A percentile compares a stretch with the other conserved stretches of the same genome.
Evolutionary conservation across 1,284 basidiomycete species (phyloP).

Genomic region (Apiotrichum domesticum): DNA sequence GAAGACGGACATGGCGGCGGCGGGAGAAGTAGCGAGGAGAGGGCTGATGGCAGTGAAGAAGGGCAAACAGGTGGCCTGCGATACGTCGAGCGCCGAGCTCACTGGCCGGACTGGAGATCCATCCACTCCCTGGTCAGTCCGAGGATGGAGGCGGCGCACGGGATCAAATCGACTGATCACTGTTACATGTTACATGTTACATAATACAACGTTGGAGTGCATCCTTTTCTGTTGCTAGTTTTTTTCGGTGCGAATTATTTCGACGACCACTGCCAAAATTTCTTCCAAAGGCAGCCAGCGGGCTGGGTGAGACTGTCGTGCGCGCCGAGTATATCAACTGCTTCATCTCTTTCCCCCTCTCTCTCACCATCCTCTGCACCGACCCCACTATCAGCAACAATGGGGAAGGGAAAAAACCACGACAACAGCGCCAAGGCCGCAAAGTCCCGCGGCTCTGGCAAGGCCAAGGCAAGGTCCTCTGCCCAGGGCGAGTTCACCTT

Average conservation of each 20-base stretch:
- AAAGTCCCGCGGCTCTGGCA: slow-evolving; percentile 25
- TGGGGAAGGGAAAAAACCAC: slow-evolving; percentile 48
- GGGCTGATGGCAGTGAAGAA: background rate
- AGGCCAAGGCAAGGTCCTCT: slow-evolving; percentile 29
- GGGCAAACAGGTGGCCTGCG: background rate
- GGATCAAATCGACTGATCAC: background rate
- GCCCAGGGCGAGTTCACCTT: slow-evolving; percentile 46
- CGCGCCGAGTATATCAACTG: background rate
- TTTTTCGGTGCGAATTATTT: no score
- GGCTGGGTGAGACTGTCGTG: background rate
- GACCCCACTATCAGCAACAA: slow-evolving; percentile 14
- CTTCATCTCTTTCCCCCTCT: background rate
- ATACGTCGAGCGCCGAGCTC: background rate
- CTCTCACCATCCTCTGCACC: background rate
- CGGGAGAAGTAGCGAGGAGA: background rate
- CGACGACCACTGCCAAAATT: no score
- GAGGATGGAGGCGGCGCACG: background rate
- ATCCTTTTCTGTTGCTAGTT: no score
- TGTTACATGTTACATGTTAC: background rate
- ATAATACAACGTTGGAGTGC: background rate
- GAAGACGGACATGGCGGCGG: slow-evolving; percentile 29
- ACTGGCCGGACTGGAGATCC: no score
- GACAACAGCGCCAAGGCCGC: slow-evolving; percentile 31
- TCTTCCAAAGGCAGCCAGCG: background rate
- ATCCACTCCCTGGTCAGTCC: no score